A percentile compares a stretch with the other conserved stretches of the same genome.
Conservation (phyloP, 495 filamentous ascomycete genomes). For the Tuber magnatum region DNA sequence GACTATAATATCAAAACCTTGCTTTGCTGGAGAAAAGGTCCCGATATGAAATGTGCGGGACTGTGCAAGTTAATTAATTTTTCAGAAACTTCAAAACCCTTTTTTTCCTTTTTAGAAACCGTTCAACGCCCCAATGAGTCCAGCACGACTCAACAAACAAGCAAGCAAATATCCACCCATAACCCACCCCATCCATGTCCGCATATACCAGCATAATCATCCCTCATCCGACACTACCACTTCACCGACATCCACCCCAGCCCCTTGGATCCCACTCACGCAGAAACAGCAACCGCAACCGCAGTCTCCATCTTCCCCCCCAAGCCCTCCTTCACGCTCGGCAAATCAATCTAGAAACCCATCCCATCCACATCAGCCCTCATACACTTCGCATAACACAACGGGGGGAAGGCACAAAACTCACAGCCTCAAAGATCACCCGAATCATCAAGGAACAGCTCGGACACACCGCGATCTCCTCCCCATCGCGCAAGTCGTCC, state of each 20-base stretch:
- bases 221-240: not conserved
- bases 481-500: conserved; percentile 72
- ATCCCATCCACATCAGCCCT: not conserved
- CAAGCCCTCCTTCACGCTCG: not conserved
- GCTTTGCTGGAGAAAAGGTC: not conserved
- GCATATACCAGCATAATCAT: not conserved
- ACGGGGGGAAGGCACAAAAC: not conserved
- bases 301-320: conserved; percentile 10
- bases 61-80: not conserved
- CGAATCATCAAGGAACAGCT: conserved; percentile 94
- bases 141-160: not conserved
- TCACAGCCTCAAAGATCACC: conserved; percentile 82
- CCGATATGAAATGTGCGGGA: not conserved
- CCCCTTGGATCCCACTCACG: not conserved
- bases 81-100: not conserved
- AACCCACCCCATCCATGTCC: not conserved
- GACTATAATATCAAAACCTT: not conserved
- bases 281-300: conserved; percentile 13
- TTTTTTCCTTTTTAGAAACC: not conserved
- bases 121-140: not conserved
- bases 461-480: conserved; percentile 90
- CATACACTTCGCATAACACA: not conserved
- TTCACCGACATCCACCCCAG: not conserved
- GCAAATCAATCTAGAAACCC: not conserved
- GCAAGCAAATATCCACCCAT: not conserved